Percentiles rank a stretch among this genome's conserved stretches.
phyloP scores from a whole-genome alignment of 306 rosid species.

The Cyclanthera cordifolia region DNA sequence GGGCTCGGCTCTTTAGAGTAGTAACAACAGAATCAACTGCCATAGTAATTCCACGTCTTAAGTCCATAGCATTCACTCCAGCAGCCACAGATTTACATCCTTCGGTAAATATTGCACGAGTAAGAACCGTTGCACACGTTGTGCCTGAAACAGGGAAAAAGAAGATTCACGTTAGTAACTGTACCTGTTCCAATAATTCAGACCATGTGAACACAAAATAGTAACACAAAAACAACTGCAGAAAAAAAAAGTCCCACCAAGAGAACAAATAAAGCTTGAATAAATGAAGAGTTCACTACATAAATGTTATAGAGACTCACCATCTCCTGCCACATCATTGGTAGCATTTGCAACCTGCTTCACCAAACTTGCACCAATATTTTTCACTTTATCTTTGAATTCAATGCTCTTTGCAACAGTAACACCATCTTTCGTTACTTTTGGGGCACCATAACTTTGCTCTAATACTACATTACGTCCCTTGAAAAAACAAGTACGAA shows the following conservation, averaged over 20 bases:
- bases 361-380: conserved; percentile 42
- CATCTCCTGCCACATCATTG: conserved; percentile 47
- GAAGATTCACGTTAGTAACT: neutral
- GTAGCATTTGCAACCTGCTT: conserved; percentile 54
- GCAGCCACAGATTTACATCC: conserved; percentile 55
- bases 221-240: neutral
- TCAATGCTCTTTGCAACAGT: conserved; percentile 48
- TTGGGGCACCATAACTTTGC: conserved; percentile 46
- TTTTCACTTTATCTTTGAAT: conserved; percentile 38
- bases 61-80: conserved; percentile 45
- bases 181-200: neutral
- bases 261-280: neutral
- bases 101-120: conserved; percentile 43
- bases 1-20: conserved; percentile 40
- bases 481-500: conserved; percentile 9
- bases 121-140: conserved; percentile 49
- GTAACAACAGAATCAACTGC: conserved; percentile 47
- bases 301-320: conserved; percentile 15
- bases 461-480: conserved; percentile 45
- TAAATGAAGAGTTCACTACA: neutral
- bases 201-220: neutral
- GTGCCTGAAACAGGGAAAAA: conserved; percentile 28
- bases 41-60: conserved; percentile 42
- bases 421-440: conserved; percentile 48
- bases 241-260: neutral